Conservation (phyloP, 1,139 yeast genomes). For the Protomyces inouyei region DNA sequence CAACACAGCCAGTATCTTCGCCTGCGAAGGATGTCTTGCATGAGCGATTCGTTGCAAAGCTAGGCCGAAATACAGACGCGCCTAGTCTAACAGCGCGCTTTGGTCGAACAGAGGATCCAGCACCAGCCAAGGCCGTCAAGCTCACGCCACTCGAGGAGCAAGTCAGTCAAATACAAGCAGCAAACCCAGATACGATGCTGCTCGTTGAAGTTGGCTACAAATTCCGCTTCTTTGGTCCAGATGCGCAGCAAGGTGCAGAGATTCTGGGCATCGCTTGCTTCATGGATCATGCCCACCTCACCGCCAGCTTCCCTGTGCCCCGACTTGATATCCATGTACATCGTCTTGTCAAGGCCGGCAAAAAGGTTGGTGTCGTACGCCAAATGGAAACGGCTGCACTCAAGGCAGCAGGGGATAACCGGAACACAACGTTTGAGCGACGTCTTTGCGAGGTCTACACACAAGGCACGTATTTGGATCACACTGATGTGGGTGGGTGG, state of each 20-base stretch:
- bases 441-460: conserved; percentile 70
- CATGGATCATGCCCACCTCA: conserved; percentile 72
- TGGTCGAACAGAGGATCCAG: neutral
- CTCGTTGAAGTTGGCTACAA: conserved; percentile 89
- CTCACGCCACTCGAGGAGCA: conserved; percentile 81
- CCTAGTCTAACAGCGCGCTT: neutral
- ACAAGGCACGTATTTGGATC: conserved; percentile 75
- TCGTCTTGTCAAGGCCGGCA: conserved; percentile 55
- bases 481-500: conserved; percentile 34
- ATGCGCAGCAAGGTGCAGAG: conserved; percentile 65
- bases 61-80: neutral
- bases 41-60: conserved; percentile 10
- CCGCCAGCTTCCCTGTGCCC: conserved; percentile 77
- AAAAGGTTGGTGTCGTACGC: conserved; percentile 79
- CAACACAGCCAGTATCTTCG: neutral
- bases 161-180: conserved; percentile 56
- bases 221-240: conserved; percentile 78
- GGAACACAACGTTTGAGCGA: conserved; percentile 58
- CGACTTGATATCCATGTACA: conserved; percentile 70
- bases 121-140: neutral
- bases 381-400: conserved; percentile 79
- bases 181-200: conserved; percentile 61
- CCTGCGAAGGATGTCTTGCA: conserved; percentile 11
- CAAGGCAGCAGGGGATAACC: conserved; percentile 49
- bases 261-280: conserved; percentile 63